Conservation (phyloP, 108 stramenopile genomes). For the Fragilaria radians region DNA sequence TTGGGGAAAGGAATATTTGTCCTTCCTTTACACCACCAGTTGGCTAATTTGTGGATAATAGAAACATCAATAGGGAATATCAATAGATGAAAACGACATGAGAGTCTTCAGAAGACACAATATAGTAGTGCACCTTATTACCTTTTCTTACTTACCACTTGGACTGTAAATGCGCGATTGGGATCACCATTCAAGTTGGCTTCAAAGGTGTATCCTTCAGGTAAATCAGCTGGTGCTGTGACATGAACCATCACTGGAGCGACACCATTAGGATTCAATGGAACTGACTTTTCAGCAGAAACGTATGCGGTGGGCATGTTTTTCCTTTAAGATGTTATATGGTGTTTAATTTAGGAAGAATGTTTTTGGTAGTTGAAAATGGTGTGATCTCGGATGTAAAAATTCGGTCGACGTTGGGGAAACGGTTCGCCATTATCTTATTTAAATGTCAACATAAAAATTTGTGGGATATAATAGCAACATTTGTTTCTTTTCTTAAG, state of each 20-base stretch:
- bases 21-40: constrained; percentile 71
- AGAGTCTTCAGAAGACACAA: no score
- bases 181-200: constrained; percentile 47
- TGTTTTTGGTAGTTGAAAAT: no score
- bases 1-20: constrained; percentile 56
- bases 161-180: constrained; percentile 33
- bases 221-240: constrained; percentile 46
- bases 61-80: background rate
- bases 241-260: constrained; percentile 34
- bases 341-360: no score
- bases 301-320: background rate
- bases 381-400: no score
- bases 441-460: no score
- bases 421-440: no score
- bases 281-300: constrained; percentile 2
- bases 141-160: constrained; percentile 33
- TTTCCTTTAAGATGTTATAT: background rate
- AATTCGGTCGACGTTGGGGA: no score
- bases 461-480: no score
- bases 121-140: no score
- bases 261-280: constrained; percentile 12
- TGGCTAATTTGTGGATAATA: constrained; percentile 26
- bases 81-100: no score
- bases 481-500: no score
- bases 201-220: constrained; percentile 60